These are phyloP conservation scores for Scedosporium apiospermum DNA, from an alignment of 2,329 filamentous ascomycete genomes.

Conservation along the genomic window DNA sequence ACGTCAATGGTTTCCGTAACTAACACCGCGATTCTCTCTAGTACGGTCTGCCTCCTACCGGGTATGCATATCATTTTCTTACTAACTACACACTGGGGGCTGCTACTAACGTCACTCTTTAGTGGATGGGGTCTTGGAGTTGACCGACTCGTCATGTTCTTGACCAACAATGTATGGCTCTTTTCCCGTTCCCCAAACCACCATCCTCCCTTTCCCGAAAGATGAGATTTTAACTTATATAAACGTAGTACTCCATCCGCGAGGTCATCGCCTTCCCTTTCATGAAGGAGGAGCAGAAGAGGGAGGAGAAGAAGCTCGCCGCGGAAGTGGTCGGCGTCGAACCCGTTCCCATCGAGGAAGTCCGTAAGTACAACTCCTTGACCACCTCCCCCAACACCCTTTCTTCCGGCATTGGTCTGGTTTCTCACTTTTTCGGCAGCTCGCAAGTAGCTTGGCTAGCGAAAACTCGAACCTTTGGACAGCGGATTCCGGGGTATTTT, in stretches of 20 bases:
- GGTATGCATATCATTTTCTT: slow-evolving; percentile 3
- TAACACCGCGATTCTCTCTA: neutral
- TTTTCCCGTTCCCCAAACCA: neutral
- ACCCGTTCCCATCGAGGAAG: slow-evolving; percentile 51
- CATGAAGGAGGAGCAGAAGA: slow-evolving; percentile 73
- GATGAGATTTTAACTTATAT: neutral
- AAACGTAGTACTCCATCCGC: slow-evolving; percentile 62
- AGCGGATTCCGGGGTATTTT: no score
- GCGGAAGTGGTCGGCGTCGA: slow-evolving; percentile 54
- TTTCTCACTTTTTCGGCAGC: slow-evolving; percentile 6
- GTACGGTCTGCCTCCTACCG: slow-evolving; percentile 80
- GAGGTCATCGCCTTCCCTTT: slow-evolving; percentile 95
- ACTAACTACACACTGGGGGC: neutral
- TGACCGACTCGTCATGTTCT: slow-evolving; percentile 88
- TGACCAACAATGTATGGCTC: slow-evolving; percentile 66
- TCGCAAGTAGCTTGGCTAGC: slow-evolving; percentile 11
- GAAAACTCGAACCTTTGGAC: neutral
- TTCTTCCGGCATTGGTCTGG: neutral
- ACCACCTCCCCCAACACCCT: neutral
- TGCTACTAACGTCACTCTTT: neutral
- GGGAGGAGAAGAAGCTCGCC: slow-evolving; percentile 32
- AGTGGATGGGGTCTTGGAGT: slow-evolving; percentile 93
- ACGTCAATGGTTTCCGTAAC: neutral
- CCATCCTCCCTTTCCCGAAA: neutral
- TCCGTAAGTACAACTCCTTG: slow-evolving; percentile 16